Percentiles rank a stretch among this genome's conserved stretches.
phyloP scores from a whole-genome alignment of 768 basidiomycete species.

The Pleurotus tuber-regium region DNA sequence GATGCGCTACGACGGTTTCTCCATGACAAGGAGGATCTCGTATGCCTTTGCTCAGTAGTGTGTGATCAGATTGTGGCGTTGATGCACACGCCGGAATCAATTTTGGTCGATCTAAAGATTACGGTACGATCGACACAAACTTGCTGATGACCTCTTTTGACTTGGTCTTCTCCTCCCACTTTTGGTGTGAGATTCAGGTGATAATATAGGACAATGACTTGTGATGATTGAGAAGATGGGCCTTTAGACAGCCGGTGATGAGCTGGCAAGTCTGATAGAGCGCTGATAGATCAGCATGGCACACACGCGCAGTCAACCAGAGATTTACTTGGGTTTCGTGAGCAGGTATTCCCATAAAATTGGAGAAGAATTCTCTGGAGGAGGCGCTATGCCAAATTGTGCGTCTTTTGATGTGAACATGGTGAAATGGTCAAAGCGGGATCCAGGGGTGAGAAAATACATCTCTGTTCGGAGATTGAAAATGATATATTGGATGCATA shows the following conservation, averaged over 20 bases:
- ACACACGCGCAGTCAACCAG: too few species aligned
- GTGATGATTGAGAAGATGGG: background rate
- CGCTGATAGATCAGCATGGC: background rate
- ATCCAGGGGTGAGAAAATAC: constrained; percentile 6
- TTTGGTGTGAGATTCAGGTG: constrained; percentile 2
- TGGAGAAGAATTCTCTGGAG: background rate
- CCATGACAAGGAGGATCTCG: background rate
- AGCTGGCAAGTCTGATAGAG: background rate
- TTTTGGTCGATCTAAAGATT: background rate
- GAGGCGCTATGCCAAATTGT: background rate
- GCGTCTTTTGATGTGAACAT: constrained; percentile 1
- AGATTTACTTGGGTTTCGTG: background rate
- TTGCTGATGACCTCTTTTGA: background rate
- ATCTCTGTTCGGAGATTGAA: constrained; percentile 3
- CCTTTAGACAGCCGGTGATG: background rate
- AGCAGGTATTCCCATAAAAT: background rate
- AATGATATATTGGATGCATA: constrained; percentile 5
- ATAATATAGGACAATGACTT: background rate
- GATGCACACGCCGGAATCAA: background rate
- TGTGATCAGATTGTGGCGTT: background rate
- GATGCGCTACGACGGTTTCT: too few species aligned
- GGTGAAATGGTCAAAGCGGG: constrained; percentile 11
- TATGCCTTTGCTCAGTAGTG: background rate
- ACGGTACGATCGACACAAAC: background rate
- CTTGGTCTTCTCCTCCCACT: background rate